A percentile compares a stretch with the other conserved stretches of the same genome.
Evolutionary conservation across 192 early-diverging fungal species (phyloP).

Genomic region (Dissophora ornata): DNA sequence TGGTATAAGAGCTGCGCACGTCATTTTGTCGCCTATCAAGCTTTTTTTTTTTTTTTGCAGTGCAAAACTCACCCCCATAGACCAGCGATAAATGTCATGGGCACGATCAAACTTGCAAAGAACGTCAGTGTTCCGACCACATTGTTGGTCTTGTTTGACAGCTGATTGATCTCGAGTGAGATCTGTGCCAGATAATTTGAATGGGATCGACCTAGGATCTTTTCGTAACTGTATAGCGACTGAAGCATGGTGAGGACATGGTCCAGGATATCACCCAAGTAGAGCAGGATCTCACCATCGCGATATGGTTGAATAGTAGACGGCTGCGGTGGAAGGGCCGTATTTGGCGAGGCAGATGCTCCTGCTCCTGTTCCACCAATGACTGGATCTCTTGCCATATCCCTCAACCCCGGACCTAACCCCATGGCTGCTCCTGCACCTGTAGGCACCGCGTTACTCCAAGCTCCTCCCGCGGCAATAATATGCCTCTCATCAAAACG

Average conservation of each 20-base stretch:
- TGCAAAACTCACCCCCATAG: constrained; percentile 62
- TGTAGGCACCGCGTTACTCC: background rate
- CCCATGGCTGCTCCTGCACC: background rate
- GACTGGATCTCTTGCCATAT: constrained; percentile 5
- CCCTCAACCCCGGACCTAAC: background rate
- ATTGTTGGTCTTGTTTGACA: constrained; percentile 64
- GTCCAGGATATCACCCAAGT: constrained; percentile 84
- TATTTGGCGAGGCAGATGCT: constrained; percentile 54
- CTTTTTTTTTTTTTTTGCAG: too few relatives aligned
- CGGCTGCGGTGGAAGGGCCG: background rate
- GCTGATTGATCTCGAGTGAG: constrained; percentile 76
- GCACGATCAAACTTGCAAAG: constrained; percentile 64
- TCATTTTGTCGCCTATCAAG: too few relatives aligned
- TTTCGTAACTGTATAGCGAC: constrained; percentile 80
- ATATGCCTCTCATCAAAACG: constrained; percentile 65
- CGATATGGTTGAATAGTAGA: constrained; percentile 12
- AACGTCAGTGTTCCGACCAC: constrained; percentile 61
- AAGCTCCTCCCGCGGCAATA: constrained; percentile 26
- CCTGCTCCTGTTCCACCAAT: constrained; percentile 10
- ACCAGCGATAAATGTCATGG: constrained; percentile 72
- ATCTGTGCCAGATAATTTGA: constrained; percentile 82
- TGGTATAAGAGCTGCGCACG: too few relatives aligned
- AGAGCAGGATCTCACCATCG: constrained; percentile 73
- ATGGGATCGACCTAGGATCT: constrained; percentile 75
- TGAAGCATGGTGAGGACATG: constrained; percentile 86